Evolutionary conservation across 2,329 filamentous ascomycete genomes (phyloP), one percentile per base, ranked within the genome.

Genomic region (Thermoascus crustaceus): DNA sequence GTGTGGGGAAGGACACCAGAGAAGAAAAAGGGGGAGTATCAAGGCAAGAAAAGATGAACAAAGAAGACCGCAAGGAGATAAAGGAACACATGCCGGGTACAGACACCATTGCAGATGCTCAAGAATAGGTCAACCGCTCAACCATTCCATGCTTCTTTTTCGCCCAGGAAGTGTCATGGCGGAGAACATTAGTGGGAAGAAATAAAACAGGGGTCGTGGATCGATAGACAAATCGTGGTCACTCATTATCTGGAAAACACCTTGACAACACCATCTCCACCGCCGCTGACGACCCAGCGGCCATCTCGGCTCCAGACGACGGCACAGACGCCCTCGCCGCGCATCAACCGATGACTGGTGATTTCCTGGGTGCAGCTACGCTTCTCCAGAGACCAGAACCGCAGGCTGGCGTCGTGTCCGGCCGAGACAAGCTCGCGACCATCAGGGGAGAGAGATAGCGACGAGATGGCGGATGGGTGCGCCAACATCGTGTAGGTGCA

Each of bases 401-500:
- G 82, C 38, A 98, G 77, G 38, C 85, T 91, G 35, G 89, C 89
- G 57, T 98, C 91, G 59, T 98, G 91, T 14, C 91, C 91, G 1
- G 87, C 91, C 30, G 87, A 95, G 32, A 98, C 89, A 7, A 95
- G 80, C 67, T 98, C 91, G 39, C 82, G 80, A 30, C 89, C 88
- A 54, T 96, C 89, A 9, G 89, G 91, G 48, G 86, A 94, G 13
- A 98, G 75, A 0, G 86, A 93, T 4, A 98, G 73, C 17, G 85
- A 82, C 1, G 91, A 93, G 47, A 98, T 95, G 38, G 91, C 82
- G 3, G 88, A 83, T 1, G 91, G 87, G 52, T 98, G 91, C 4
- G 91, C 91, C 40, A 96, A 78, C 91, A 98, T 98, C 53, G 84
- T 93, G 64, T 98, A 98, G 45, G 91, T 96, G 66, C 88, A 95